These are phyloP conservation scores for Podosphaera fusca DNA, from an alignment of 2,329 filamentous ascomycete genomes.

Conservation along the genomic window DNA sequence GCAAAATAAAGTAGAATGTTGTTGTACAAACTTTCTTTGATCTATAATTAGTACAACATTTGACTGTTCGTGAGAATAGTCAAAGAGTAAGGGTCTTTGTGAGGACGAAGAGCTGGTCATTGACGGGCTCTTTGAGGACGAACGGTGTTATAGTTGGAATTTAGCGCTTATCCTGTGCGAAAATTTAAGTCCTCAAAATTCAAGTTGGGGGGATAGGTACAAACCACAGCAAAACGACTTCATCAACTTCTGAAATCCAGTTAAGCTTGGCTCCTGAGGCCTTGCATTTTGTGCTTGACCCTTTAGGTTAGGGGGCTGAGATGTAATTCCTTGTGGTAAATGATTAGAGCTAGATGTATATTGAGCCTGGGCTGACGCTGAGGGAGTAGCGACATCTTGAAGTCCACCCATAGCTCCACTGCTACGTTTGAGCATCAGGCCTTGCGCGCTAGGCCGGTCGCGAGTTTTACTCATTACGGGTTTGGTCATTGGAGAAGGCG, in stretches of 20 bases:
- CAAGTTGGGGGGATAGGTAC: slow-evolving; percentile 9
- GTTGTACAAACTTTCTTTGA: slow-evolving; percentile 10
- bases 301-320: slow-evolving; percentile 32
- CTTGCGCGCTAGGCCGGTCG: slow-evolving; percentile 55
- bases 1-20: slow-evolving; percentile 6
- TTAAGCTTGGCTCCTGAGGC: slow-evolving; percentile 47
- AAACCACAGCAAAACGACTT: slow-evolving; percentile 80
- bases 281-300: slow-evolving; percentile 31
- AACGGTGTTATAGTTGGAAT: too few relatives aligned
- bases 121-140: too few relatives aligned
- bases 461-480: slow-evolving; percentile 48
- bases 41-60: slow-evolving; percentile 2
- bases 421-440: slow-evolving; percentile 50
- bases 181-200: slow-evolving; percentile 5
- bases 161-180: slow-evolving; percentile 12
- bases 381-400: slow-evolving; percentile 59
- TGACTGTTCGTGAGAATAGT: not conserved
- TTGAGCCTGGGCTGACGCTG: slow-evolving; percentile 81
- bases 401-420: slow-evolving; percentile 47
- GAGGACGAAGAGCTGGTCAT: too few relatives aligned
- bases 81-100: not conserved
- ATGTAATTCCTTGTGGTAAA: slow-evolving; percentile 40
- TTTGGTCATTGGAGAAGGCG: slow-evolving; percentile 56
- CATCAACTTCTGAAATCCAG: slow-evolving; percentile 77
- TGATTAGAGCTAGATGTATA: slow-evolving; percentile 92